These are phyloP conservation scores for Boeremia exigua DNA, from an alignment of 2,329 filamentous ascomycete genomes.

Conservation along the genomic window DNA sequence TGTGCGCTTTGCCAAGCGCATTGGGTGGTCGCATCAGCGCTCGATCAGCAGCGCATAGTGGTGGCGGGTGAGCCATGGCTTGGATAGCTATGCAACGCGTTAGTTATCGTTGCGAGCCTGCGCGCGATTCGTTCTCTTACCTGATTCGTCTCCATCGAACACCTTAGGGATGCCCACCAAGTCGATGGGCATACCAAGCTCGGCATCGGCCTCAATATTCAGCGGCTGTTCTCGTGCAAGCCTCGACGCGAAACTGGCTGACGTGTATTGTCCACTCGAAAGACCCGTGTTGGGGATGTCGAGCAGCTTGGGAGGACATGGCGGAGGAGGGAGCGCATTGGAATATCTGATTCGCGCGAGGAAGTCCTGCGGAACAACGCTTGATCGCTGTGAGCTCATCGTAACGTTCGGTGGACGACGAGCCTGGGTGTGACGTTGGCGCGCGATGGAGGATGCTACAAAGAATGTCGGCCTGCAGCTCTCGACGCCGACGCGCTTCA, in stretches of 20 bases:
- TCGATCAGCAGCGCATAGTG: conserved; percentile 82
- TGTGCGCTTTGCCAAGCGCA: conserved; percentile 82
- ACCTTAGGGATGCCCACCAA: conserved; percentile 92
- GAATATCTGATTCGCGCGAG: conserved; percentile 95
- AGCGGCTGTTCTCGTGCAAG: conserved; percentile 89
- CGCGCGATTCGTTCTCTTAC: conserved; percentile 57
- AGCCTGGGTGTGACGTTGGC: conserved; percentile 8
- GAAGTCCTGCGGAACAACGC: conserved; percentile 84
- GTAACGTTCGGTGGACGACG: conserved; percentile 10
- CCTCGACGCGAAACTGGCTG: conserved; percentile 85
- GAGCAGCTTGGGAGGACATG: conserved; percentile 93
- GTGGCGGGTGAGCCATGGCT: conserved; percentile 72
- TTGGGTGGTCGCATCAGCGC: conserved; percentile 82
- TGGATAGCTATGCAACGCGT: conserved; percentile 71
- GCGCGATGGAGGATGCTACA: conserved; percentile 21
- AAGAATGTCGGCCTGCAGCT: conserved; percentile 37
- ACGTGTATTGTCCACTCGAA: conserved; percentile 85
- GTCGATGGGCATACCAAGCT: conserved; percentile 96
- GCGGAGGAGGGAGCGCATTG: conserved; percentile 92
- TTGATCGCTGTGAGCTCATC: conserved; percentile 37
- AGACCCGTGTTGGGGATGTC: conserved; percentile 95
- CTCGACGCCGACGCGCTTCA: conserved; percentile 26
- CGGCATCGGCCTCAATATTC: conserved; percentile 96
- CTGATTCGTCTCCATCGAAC: conserved; percentile 93
- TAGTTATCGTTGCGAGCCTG: conserved; percentile 25